phyloP scores from a whole-genome alignment of 805 yeast genomes.

The Torulaspora indica region DNA sequence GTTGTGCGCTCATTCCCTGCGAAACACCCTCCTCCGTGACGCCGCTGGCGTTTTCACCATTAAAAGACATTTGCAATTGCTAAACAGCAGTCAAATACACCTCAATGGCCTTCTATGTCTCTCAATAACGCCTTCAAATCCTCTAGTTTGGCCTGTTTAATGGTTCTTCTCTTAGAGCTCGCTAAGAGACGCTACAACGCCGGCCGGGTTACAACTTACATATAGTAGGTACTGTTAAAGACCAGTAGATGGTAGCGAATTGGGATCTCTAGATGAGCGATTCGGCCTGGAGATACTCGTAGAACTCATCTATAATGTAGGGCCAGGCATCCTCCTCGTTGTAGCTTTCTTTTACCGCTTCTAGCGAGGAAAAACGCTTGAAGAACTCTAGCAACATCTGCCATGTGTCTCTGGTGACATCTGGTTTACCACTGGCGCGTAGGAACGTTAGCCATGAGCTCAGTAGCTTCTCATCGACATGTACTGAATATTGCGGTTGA shows the following conservation, averaged over 20 bases:
- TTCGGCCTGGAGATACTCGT: slow-evolving; percentile 45
- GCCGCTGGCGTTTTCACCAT: slow-evolving; percentile 7
- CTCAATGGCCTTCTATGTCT: neutral
- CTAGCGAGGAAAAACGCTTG: slow-evolving; percentile 48
- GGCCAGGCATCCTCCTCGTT: slow-evolving; percentile 93
- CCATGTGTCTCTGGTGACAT: slow-evolving; percentile 76
- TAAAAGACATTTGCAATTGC: slow-evolving; percentile 9
- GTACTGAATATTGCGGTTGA: slow-evolving; percentile 19
- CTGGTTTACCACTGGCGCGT: slow-evolving; percentile 38
- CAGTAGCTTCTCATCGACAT: slow-evolving; percentile 34
- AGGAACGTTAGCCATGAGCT: slow-evolving; percentile 60
- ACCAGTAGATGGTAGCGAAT: neutral
- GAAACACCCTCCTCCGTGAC: slow-evolving; percentile 4
- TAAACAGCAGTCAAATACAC: neutral
- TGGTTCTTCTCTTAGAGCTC: neutral
- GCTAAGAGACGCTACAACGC: neutral
- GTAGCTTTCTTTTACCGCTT: slow-evolving; percentile 48
- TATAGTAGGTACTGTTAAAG: no score
- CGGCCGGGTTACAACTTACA: slow-evolving; percentile 6
- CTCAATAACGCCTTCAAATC: neutral
- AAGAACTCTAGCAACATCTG: slow-evolving; percentile 70
- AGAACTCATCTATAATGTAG: slow-evolving; percentile 74
- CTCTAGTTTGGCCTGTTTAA: neutral
- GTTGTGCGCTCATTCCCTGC: slow-evolving; percentile 17
- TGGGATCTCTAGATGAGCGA: slow-evolving; percentile 1